phyloP scores from a whole-genome alignment of 805 yeast genomes.

The Lipomyces mesembrius region DNA sequence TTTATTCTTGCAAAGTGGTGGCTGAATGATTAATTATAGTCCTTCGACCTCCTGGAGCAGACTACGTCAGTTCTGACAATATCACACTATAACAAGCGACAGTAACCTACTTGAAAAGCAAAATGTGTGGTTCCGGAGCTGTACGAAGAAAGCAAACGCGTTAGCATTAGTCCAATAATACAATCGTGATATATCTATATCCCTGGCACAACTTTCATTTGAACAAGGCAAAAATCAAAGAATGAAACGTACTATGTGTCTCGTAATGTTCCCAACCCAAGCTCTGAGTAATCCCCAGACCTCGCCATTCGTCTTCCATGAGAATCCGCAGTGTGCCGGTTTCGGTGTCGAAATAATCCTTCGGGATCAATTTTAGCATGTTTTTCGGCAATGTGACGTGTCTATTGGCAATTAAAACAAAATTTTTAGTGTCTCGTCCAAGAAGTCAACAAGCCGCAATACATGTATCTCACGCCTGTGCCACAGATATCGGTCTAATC shows the following conservation, averaged over 20 bases:
- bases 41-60: slow-evolving; percentile 11
- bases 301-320: slow-evolving; percentile 98
- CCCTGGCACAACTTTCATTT: background rate
- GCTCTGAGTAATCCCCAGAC: slow-evolving; percentile 94
- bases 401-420: slow-evolving; percentile 46
- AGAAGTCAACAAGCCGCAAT: background rate
- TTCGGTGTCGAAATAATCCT: slow-evolving; percentile 89
- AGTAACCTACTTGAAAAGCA: slow-evolving; percentile 64
- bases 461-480: background rate
- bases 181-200: background rate
- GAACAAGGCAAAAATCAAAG: background rate
- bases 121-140: slow-evolving; percentile 97
- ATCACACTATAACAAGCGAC: background rate
- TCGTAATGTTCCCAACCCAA: slow-evolving; percentile 98
- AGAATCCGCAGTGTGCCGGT: slow-evolving; percentile 91
- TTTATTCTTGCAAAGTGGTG: background rate
- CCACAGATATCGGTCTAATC: background rate
- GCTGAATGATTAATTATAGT: slow-evolving; percentile 6
- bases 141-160: background rate
- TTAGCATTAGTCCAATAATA: background rate
- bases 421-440: background rate
- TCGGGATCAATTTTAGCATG: slow-evolving; percentile 91
- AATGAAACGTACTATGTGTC: slow-evolving; percentile 62
- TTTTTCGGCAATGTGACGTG: slow-evolving; percentile 97
- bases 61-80: background rate